Evolutionary conservation across 768 basidiomycete species (phyloP).

Genomic region (Boletus tylopilopsis): DNA sequence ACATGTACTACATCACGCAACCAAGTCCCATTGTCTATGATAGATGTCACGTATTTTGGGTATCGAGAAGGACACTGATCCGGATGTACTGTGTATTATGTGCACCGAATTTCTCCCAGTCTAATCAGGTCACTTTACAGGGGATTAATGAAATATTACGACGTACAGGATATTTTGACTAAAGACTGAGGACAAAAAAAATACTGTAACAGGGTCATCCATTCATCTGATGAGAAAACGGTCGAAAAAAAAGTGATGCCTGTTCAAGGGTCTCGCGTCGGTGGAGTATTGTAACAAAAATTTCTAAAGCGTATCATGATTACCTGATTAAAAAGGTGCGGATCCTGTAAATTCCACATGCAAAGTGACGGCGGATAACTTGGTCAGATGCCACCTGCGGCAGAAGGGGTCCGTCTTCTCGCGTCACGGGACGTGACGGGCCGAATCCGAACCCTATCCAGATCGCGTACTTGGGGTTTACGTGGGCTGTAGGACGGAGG

Average conservation of each 20-base stretch:
- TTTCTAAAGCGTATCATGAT: conserved; percentile 1
- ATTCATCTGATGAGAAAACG: conserved; percentile 11
- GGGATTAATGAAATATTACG: conserved; percentile 11
- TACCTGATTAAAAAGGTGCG: conserved; percentile 11
- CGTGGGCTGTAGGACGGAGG: conserved; percentile 19
- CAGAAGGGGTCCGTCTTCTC: conserved; percentile 31
- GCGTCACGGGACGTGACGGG: conserved; percentile 23
- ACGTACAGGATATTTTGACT: neutral
- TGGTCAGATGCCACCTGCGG: conserved; percentile 29
- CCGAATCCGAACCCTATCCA: conserved; percentile 22
- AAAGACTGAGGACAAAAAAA: conserved; percentile 3
- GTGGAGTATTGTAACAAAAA: conserved; percentile 5
- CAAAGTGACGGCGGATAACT: conserved; percentile 3
- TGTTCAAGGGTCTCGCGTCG: conserved; percentile 1
- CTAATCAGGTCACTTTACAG: neutral
- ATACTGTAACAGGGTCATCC: conserved; percentile 9
- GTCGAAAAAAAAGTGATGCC: conserved; percentile 2
- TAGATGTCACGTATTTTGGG: conserved; percentile 19
- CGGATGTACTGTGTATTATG: no score
- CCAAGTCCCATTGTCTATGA: conserved; percentile 11
- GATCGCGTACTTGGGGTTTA: conserved; percentile 16
- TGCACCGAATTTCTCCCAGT: neutral
- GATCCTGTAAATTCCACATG: conserved; percentile 3
- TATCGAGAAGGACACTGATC: neutral
- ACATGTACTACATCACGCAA: conserved; percentile 28